Percentiles rank a stretch among this genome's conserved stretches.
Conservation (phyloP, 2,329 filamentous ascomycete genomes). For the Ophiocordyceps robertsii region DNA sequence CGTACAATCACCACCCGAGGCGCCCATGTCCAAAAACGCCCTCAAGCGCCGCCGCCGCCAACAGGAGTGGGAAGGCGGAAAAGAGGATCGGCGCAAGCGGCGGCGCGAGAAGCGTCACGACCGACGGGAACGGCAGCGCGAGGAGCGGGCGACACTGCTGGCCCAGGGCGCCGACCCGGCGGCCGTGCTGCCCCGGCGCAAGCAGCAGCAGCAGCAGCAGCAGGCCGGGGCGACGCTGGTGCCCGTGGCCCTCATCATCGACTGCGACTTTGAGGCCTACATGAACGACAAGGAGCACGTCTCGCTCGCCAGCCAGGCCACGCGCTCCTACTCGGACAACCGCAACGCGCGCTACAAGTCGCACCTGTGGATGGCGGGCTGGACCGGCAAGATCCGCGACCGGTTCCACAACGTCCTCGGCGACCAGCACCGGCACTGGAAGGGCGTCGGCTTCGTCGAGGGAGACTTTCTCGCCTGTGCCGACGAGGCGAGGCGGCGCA, state of each 20-base stretch:
- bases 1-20: conserved; percentile 4
- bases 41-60: conserved; percentile 64
- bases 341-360: conserved; percentile 50
- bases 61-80: conserved; percentile 63
- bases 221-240: conserved; percentile 33
- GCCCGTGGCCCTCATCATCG: conserved; percentile 70
- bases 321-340: conserved; percentile 83
- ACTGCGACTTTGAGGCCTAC: conserved; percentile 82
- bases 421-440: conserved; percentile 67
- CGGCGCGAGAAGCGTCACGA: conserved; percentile 41
- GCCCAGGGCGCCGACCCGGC: conserved; percentile 30
- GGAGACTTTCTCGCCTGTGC: conserved; percentile 62
- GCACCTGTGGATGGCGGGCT: conserved; percentile 67
- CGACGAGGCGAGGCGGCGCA: conserved; percentile 50
- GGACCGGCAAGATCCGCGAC: conserved; percentile 59
- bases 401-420: conserved; percentile 66
- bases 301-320: conserved; percentile 73
- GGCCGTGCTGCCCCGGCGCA: conserved; percentile 16
- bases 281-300: conserved; percentile 82
- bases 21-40: conserved; percentile 66
- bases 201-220: conserved; percentile 9
- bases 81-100: conserved; percentile 39
- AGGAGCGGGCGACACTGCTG: conserved; percentile 35
- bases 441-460: conserved; percentile 57
- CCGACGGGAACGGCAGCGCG: conserved; percentile 32